phyloP scores from a whole-genome alignment of 768 basidiomycete genomes.

The Trametes punicea region DNA sequence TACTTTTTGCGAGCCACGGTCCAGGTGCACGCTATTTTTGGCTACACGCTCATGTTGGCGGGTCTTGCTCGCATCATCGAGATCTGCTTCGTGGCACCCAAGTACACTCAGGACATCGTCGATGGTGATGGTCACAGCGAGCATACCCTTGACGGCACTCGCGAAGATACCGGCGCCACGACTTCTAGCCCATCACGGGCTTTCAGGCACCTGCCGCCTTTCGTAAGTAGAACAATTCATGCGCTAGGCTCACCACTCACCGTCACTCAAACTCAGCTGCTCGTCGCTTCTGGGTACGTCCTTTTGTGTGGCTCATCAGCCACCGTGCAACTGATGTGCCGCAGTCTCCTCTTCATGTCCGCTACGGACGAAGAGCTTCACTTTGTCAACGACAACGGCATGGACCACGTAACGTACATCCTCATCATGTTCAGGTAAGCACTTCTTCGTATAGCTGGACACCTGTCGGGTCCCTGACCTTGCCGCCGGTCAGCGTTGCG shows the following conservation, averaged over 20 bases:
- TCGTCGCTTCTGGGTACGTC: constrained; percentile 68
- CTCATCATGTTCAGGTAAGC: constrained; percentile 77
- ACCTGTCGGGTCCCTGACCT: background rate
- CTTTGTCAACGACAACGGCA: constrained; percentile 62
- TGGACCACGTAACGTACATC: constrained; percentile 92
- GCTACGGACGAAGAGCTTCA: constrained; percentile 89
- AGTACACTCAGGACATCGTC: constrained; percentile 33
- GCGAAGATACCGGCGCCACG: constrained; percentile 28
- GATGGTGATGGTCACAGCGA: constrained; percentile 57
- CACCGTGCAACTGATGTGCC: background rate
- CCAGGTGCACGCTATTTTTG: constrained; percentile 81
- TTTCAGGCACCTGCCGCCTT: constrained; percentile 86
- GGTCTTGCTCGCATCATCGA: constrained; percentile 79
- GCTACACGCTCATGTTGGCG: constrained; percentile 81
- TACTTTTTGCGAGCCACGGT: background rate
- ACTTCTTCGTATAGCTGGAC: background rate
- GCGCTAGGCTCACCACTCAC: no score
- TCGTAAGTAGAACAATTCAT: constrained; percentile 41
- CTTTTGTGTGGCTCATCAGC: background rate
- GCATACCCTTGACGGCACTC: constrained; percentile 51
- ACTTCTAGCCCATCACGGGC: constrained; percentile 43
- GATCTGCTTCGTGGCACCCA: constrained; percentile 68
- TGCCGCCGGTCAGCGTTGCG: constrained; percentile 30
- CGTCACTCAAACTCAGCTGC: constrained; percentile 53
- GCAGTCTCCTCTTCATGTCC: constrained; percentile 82